These are phyloP conservation scores for Mangifera indica DNA, from an alignment of 345 rosid species.

Conservation along the genomic window DNA sequence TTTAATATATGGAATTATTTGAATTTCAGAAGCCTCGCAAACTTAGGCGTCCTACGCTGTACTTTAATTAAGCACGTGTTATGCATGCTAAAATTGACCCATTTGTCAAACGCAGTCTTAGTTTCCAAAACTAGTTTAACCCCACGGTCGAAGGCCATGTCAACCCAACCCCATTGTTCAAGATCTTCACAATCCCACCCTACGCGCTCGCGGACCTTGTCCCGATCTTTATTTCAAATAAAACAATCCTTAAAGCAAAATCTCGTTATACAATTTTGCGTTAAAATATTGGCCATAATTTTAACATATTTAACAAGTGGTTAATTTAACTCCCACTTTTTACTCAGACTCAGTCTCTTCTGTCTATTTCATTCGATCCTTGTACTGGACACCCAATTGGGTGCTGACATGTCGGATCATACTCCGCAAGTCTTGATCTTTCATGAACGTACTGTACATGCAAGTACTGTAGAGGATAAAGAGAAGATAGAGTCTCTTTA, in stretches of 20 bases:
- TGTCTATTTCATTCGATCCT: background rate
- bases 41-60: too few species aligned
- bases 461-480: conserved; percentile 5
- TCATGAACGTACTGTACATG: conserved; percentile 16
- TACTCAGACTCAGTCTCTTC: conserved; percentile 23
- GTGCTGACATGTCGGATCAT: conserved; percentile 6
- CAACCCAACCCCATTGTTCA: background rate
- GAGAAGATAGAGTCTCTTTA: background rate
- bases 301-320: conserved; percentile 30
- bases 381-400: background rate
- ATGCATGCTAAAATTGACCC: background rate
- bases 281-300: conserved; percentile 23
- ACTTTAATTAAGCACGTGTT: background rate
- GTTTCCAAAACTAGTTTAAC: background rate
- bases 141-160: background rate
- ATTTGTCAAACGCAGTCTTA: conserved; percentile 6
- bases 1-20: too few species aligned
- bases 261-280: conserved; percentile 24
- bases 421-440: background rate
- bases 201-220: background rate
- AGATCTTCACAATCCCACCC: background rate
- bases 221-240: background rate
- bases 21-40: too few species aligned
- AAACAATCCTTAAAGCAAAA: background rate
- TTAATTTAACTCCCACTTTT: background rate